A percentile compares a stretch with the other conserved stretches of the same genome.
phyloP scores from a whole-genome alignment of 2,329 filamentous ascomycete genomes.

The Fusarium sp. region DNA sequence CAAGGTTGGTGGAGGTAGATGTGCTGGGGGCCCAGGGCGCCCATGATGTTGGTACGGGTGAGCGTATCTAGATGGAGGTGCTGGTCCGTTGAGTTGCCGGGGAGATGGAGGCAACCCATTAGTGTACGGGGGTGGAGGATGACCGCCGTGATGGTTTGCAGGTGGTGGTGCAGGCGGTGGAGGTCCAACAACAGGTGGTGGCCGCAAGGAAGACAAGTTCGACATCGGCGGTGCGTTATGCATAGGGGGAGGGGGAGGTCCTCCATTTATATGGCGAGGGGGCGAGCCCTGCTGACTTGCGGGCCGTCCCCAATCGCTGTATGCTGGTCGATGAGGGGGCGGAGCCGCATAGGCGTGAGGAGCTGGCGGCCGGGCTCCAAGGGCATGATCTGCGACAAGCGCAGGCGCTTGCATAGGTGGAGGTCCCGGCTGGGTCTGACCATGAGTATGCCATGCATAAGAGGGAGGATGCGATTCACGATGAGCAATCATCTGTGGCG shows the following conservation, averaged over 20 bases:
- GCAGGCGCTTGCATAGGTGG: constrained; percentile 41
- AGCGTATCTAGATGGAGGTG: constrained; percentile 56
- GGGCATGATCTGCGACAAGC: constrained; percentile 42
- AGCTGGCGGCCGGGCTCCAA: constrained; percentile 45
- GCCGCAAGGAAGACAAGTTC: constrained; percentile 60
- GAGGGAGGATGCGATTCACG: constrained; percentile 41
- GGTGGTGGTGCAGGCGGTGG: constrained; percentile 55
- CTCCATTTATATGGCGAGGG: constrained; percentile 63
- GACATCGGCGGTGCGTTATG: constrained; percentile 47
- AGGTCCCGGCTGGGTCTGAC: constrained; percentile 37
- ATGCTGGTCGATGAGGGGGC: constrained; percentile 44
- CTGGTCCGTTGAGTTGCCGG: constrained; percentile 57
- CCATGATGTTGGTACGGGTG: constrained; percentile 49
- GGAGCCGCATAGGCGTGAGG: constrained; percentile 47
- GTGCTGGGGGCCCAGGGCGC: constrained; percentile 37
- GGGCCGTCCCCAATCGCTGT: constrained; percentile 63
- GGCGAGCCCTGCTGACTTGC: constrained; percentile 62
- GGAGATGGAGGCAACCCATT: constrained; percentile 63
- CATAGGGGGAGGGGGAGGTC: constrained; percentile 41
- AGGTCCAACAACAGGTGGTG: constrained; percentile 58
- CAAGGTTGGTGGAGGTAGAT: constrained; percentile 1
- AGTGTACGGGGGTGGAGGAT: constrained; percentile 48
- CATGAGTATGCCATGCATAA: constrained; percentile 44
- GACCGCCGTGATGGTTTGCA: constrained; percentile 55
- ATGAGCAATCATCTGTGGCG: constrained; percentile 45